Base-by-base conservation (phyloP, 1,284 basidiomycete species). In the Cutaneotrichosporon mucoides region DNA sequence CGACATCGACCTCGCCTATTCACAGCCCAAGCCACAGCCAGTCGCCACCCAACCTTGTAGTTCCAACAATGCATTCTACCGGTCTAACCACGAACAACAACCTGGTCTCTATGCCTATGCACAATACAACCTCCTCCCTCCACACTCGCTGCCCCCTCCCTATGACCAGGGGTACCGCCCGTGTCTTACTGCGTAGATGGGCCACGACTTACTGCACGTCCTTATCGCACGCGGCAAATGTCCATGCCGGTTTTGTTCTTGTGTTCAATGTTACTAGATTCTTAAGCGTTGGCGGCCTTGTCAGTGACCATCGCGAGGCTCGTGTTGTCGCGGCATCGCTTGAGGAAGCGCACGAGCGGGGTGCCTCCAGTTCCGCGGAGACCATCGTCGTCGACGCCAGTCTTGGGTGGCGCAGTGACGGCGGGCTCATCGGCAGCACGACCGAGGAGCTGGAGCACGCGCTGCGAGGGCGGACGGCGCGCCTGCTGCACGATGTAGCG, bases 331-430 rank as follows among this genome's bases (percentile, higher is more conserved):
- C 90, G 80, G 24, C 88, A 87, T 51, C 84, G 83, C 77, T 92
- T 92, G 70, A 94, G 79, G 70, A 94, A 93, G 64, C 81, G 83
- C 48, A 89, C 86, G 53, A 94, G 79, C 56, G 88, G 84, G 1
- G 91, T 94, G 0, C 92, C 92, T 1, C 92, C 92, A 0, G 92
- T 95, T 1, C 92, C 92, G 68, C 84, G 85, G 60, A 90, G 81
- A 57, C 83, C 81, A 13, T 76, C 83, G 36, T 65, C 70, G 34
- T 57, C 64, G 15, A 35, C 45, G 16, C 37, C 45, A 3, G 37
- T 15, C 35, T 38, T 33, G 12, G 35, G 49, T 35, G 43, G 54
- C n/a, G 37, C 49, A 11, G 49, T 51, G 38, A 47, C 36, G 11
- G 37, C 47, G 4, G 40, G 35, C 52, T 67, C 57, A 24, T 59